phyloP scores from a whole-genome alignment of 768 basidiomycete genomes.

The Agaricus sinodeliciosus region DNA sequence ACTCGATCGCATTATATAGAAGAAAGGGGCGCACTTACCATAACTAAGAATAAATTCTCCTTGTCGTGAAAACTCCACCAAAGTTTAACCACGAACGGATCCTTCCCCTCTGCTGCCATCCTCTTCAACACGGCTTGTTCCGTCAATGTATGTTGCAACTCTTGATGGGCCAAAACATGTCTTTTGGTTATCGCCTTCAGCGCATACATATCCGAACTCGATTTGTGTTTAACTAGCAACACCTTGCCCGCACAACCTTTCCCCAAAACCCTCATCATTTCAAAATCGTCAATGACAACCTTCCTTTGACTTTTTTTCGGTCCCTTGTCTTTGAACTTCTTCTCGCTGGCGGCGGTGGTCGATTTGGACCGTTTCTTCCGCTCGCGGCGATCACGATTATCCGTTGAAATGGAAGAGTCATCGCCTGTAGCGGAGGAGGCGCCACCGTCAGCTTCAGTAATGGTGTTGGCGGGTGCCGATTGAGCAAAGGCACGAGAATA shows the following conservation, averaged over 20 bases:
- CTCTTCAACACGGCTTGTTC: slow-evolving; percentile 94
- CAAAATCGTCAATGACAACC: slow-evolving; percentile 86
- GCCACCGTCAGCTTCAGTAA: slow-evolving; percentile 36
- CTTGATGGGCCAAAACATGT: slow-evolving; percentile 94
- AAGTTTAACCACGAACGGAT: slow-evolving; percentile 93
- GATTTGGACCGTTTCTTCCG: slow-evolving; percentile 20
- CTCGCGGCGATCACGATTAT: slow-evolving; percentile 10
- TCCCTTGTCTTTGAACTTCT: slow-evolving; percentile 15
- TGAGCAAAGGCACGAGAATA: slow-evolving; percentile 54
- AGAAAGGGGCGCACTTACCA: slow-evolving; percentile 45
- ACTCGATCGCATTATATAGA: too few species aligned
- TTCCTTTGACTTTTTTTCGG: slow-evolving; percentile 60
- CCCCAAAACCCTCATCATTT: slow-evolving; percentile 94
- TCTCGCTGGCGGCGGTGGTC: slow-evolving; percentile 26
- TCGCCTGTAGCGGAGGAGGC: slow-evolving; percentile 52
- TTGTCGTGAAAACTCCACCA: slow-evolving; percentile 99
- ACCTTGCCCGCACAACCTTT: slow-evolving; percentile 99
- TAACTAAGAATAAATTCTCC: slow-evolving; percentile 94
- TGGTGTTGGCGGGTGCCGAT: slow-evolving; percentile 32
- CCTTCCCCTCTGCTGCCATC: slow-evolving; percentile 82
- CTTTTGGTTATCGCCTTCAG: slow-evolving; percentile 98
- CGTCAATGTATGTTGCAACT: slow-evolving; percentile 92
- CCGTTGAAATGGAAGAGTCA: slow-evolving; percentile 67
- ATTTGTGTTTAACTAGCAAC: slow-evolving; percentile 79
- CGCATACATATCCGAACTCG: slow-evolving; percentile 69